phyloP scores from a whole-genome alignment of 2,329 filamentous ascomycete species.

The Hymenoscyphus albidus region DNA sequence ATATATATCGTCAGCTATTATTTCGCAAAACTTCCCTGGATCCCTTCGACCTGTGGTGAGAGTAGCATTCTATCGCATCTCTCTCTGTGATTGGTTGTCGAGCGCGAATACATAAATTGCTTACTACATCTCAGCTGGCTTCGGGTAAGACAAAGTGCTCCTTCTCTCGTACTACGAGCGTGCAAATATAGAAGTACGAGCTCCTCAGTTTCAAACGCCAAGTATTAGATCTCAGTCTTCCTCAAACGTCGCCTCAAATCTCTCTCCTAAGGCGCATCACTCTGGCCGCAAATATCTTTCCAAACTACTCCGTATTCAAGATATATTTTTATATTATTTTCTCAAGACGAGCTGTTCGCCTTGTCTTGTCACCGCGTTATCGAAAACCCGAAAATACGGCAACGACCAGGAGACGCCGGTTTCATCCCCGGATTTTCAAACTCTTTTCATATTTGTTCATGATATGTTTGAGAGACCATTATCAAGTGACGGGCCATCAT shows the following conservation, averaged over 20 bases:
- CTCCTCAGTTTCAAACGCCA: background rate
- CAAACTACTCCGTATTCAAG: background rate
- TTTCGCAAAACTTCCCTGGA: background rate
- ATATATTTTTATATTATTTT: background rate
- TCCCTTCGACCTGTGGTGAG: background rate
- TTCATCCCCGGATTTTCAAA: too few species aligned
- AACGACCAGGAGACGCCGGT: background rate
- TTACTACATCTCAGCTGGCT: background rate
- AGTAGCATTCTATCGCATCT: background rate
- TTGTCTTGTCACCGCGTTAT: background rate
- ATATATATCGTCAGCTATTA: background rate
- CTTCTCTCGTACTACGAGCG: background rate
- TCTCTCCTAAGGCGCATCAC: too few species aligned
- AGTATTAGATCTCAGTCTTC: too few species aligned
- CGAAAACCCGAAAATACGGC: background rate
- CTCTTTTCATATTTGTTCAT: background rate
- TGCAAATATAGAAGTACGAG: background rate
- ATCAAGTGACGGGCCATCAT: background rate
- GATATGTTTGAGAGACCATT: background rate
- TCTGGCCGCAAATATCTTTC: background rate
- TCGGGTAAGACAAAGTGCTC: background rate
- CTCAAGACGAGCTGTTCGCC: background rate
- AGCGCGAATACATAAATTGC: background rate
- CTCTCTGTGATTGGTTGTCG: background rate
- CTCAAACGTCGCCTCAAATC: too few species aligned